Percentiles rank a stretch among this genome's conserved stretches.
These are phyloP conservation scores for Setaria viridis DNA, from an alignment of 202 grass and related monocot species.

Conservation along the genomic window DNA sequence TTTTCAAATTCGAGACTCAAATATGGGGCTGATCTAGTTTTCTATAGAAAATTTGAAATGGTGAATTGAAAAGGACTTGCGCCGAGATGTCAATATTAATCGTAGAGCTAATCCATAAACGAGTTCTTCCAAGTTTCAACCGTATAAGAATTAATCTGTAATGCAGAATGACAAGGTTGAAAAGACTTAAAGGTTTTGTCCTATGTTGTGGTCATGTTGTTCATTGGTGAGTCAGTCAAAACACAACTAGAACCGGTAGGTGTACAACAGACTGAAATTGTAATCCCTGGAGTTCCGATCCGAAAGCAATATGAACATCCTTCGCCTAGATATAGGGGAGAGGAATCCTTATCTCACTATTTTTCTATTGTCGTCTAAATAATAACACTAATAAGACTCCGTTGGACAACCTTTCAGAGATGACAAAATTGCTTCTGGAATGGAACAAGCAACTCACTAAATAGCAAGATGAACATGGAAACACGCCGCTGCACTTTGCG, in stretches of 20 bases:
- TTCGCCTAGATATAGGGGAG: not conserved
- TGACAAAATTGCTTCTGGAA: conserved; percentile 31
- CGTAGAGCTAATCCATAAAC: too few relatives aligned
- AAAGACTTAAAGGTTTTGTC: not conserved
- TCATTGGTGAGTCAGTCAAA: too few relatives aligned
- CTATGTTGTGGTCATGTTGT: not conserved
- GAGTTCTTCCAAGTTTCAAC: too few relatives aligned
- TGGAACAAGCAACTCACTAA: conserved; percentile 40
- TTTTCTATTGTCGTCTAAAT: not conserved
- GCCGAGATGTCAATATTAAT: too few relatives aligned
- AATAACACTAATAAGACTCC: not conserved
- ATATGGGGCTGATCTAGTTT: too few relatives aligned
- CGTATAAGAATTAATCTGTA: too few relatives aligned
- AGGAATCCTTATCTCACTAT: not conserved
- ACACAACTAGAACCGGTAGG: too few relatives aligned
- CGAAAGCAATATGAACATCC: not conserved
- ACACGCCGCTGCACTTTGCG: conserved; percentile 31
- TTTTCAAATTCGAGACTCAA: too few relatives aligned
- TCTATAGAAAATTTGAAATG: too few relatives aligned
- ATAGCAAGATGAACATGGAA: conserved; percentile 34
- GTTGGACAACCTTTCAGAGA: conserved; percentile 23
- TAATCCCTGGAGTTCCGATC: not conserved
- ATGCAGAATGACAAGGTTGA: not conserved
- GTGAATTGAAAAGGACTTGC: too few relatives aligned
- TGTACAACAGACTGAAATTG: not conserved